Conservation (phyloP, 78 protist genomes). For the Pelomyxa schiedti region DNA sequence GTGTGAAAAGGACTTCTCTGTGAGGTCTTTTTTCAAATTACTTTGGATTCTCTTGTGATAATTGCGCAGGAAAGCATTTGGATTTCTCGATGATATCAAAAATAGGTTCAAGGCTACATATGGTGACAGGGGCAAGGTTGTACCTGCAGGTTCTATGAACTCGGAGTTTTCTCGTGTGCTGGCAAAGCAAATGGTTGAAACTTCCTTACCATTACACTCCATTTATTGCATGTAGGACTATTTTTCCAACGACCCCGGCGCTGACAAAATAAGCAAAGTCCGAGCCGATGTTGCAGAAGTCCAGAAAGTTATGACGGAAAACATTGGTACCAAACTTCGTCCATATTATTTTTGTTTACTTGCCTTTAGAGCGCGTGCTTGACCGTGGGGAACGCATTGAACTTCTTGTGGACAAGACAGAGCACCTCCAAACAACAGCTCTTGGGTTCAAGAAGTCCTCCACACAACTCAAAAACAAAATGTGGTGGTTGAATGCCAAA, state of each 20-base stretch:
- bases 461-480: conserved; percentile 67
- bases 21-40: background rate
- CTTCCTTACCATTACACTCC: background rate
- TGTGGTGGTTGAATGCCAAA: conserved; percentile 90
- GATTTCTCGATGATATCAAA: conserved; percentile 68
- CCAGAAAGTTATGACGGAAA: conserved; percentile 60
- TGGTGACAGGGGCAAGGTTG: conserved; percentile 56
- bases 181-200: conserved; percentile 47
- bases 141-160: conserved; percentile 43
- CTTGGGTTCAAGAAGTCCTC: conserved; percentile 70
- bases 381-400: conserved; percentile 87
- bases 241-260: conserved; percentile 39
- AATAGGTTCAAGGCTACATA: conserved; percentile 44
- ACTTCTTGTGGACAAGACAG: conserved; percentile 77
- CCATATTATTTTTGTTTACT: background rate
- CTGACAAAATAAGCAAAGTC: conserved; percentile 32
- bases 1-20: conserved; percentile 72
- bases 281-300: conserved; percentile 65
- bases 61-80: conserved; percentile 50
- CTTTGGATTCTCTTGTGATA: background rate
- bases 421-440: conserved; percentile 51
- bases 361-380: conserved; percentile 52
- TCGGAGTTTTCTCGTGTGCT: conserved; percentile 57
- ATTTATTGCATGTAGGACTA: conserved; percentile 26
- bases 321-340: conserved; percentile 46